Evolutionary conservation across 2,329 filamentous ascomycete genomes (phyloP), one percentile per base, ranked within the genome.

Genomic region (Talaromyces sp.): DNA sequence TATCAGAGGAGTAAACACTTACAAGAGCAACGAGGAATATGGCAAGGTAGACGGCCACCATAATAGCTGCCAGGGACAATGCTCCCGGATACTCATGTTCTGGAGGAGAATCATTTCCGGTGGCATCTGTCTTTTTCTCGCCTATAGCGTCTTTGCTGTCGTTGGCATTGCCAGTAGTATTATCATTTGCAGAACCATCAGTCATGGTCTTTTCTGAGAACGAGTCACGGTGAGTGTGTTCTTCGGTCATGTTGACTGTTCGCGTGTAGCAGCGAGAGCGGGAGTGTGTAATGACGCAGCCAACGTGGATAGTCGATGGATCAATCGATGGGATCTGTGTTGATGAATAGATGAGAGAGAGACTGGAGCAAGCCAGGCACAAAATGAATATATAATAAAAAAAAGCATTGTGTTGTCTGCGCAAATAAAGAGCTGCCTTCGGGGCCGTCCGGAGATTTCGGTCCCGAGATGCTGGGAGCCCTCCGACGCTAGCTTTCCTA

Each of bases 21-120:
- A 69, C 54, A 63, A 70, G 63, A 19, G 69, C 68, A 32, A 70
- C 64, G 17, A 70, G 64, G 46, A 70, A 70, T 6, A 65, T 69
- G 3, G 68, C 65, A 24, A 70, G 56, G 7, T 64, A 68, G 12
- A 70, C 59, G 3, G 57, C 57, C n/a, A 56, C 54, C 48, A 62
- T 43, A 26, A 62, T 62, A 21, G 55, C 54, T n/a, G 41, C 17
- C 17, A 62, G 53, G n/a, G 60, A 43, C 43, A 43, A 56, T 19
- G 38, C 2, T 19, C 53, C 60, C 8, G 60, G 60, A 29, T 62
- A 62, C 32, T 62, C 60, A 35, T 57, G 56, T 11, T 35, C 35
- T 31, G 26, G 41, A n/a, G 24, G 38, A 43, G 51, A 21, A 51
- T 55, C 43, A 7, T 46, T 46, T 27, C 17, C 19, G 46, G 26